Evolutionary conservation across 176 grass and related monocot species (phyloP).

Genomic region (Poa annua): DNA sequence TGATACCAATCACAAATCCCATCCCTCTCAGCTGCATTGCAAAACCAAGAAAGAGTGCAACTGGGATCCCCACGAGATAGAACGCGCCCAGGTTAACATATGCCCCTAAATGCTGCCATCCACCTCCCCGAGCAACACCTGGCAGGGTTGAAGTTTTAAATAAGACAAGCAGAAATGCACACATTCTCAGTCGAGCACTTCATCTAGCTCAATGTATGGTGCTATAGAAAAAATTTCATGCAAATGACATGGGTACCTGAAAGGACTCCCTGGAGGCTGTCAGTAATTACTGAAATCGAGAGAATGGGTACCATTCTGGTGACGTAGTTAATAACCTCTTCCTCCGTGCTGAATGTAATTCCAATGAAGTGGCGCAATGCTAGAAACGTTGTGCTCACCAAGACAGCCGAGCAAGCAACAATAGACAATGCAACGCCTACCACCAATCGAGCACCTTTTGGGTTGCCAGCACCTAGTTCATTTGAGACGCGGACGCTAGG

Average conservation of each 20-base stretch:
- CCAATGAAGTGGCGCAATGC: conserved; percentile 45
- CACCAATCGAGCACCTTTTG: conserved; percentile 54
- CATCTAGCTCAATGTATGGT: conserved; percentile 3
- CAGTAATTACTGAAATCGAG: conserved; percentile 54
- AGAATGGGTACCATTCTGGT: conserved; percentile 55
- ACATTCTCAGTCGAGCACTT: not conserved
- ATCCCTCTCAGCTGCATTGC: conserved; percentile 55
- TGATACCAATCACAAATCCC: conserved; percentile 63
- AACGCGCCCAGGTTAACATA: conserved; percentile 70
- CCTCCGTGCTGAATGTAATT: conserved; percentile 66
- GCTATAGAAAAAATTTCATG: not conserved
- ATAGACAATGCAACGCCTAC: conserved; percentile 46
- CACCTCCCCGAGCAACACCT: conserved; percentile 71
- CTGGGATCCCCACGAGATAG: conserved; percentile 68
- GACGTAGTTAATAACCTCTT: conserved; percentile 61
- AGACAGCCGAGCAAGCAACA: conserved; percentile 35
- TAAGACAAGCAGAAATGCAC: not conserved
- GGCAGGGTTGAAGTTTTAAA: not conserved
- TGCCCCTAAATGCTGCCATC: conserved; percentile 74
- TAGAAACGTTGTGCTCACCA: conserved; percentile 52
- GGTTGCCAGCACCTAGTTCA: conserved; percentile 70
- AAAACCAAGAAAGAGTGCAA: conserved; percentile 55
- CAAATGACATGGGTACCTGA: conserved; percentile 41
- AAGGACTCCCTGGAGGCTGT: conserved; percentile 66
- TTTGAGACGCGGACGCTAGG: conserved; percentile 63